Conservation (phyloP, 177 flowering plant genomes). For the Vitis hybrid region DNA sequence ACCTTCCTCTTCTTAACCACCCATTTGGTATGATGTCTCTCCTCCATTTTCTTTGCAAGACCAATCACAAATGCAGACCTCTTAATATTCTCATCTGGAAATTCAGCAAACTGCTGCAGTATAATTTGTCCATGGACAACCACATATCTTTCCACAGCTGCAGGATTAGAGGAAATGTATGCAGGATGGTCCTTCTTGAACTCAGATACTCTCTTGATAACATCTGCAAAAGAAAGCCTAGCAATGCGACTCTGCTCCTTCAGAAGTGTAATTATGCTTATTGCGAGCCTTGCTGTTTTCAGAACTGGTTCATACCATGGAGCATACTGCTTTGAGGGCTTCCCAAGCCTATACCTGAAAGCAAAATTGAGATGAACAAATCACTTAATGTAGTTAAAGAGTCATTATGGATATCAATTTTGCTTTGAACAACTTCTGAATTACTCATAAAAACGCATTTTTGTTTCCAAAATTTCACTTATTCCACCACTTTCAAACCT, state of each 20-base stretch:
- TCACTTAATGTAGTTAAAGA: not conserved
- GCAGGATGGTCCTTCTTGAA: constrained; percentile 44
- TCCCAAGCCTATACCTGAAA: constrained; percentile 92
- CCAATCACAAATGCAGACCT: constrained; percentile 67
- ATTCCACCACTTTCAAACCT: too few species aligned
- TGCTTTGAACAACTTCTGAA: too few species aligned
- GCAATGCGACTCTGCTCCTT: constrained; percentile 72
- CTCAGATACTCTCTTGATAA: constrained; percentile 57
- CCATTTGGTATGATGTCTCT: constrained; percentile 80
- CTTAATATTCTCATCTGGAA: constrained; percentile 63
- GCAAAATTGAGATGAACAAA: not conserved
- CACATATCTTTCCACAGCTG: constrained; percentile 64
- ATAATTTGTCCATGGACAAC: constrained; percentile 89
- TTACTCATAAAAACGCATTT: too few species aligned
- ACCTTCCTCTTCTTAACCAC: constrained; percentile 57
- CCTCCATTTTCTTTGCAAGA: constrained; percentile 66
- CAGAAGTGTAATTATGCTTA: constrained; percentile 60
- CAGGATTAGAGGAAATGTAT: constrained; percentile 59
- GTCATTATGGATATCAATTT: not conserved
- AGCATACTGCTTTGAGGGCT: constrained; percentile 90
- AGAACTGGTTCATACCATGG: constrained; percentile 84
- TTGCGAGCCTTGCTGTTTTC: constrained; percentile 70
- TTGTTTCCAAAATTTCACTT: too few species aligned
- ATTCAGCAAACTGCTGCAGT: constrained; percentile 69
- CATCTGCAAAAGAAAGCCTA: constrained; percentile 65